Evolutionary conservation across 345 rosid species (phyloP).

Genomic region (Ricinus communis): DNA sequence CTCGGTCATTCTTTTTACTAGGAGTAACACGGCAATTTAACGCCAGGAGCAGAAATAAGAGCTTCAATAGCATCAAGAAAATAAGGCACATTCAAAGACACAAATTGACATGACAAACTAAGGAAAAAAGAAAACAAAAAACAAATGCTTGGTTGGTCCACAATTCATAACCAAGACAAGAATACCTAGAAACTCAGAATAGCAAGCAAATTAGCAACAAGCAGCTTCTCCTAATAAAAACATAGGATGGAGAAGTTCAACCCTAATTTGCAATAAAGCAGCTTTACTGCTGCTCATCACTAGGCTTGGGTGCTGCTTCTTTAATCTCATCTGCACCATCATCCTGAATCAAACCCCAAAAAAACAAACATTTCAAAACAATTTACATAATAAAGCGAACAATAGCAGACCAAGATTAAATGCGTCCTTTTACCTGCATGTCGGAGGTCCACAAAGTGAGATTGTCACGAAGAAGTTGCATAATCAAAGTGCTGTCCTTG

Average conservation of each 20-base stretch:
- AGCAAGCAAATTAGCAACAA: constrained; percentile 41
- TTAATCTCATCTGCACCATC: constrained; percentile 88
- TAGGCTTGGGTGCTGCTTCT: constrained; percentile 68
- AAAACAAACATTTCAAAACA: background rate
- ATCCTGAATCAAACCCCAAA: constrained; percentile 43
- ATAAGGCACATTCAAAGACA: constrained; percentile 25
- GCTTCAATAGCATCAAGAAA: constrained; percentile 25
- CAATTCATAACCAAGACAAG: constrained; percentile 40
- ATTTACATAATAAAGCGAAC: background rate
- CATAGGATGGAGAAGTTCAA: constrained; percentile 58
- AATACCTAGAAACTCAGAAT: constrained; percentile 41
- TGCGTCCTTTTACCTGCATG: constrained; percentile 88
- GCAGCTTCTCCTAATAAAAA: constrained; percentile 60
- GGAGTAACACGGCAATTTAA: background rate
- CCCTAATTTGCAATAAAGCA: constrained; percentile 27
- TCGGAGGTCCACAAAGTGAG: constrained; percentile 98
- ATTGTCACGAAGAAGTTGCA: constrained; percentile 96
- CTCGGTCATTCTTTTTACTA: background rate
- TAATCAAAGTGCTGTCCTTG: constrained; percentile 94
- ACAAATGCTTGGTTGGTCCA: constrained; percentile 31
- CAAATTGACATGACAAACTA: constrained; percentile 19
- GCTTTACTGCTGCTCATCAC: constrained; percentile 52
- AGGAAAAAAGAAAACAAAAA: background rate
- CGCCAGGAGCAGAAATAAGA: constrained; percentile 11
- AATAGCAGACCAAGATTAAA: background rate